These are phyloP conservation scores for Diaporthe citri DNA, from an alignment of 2,329 filamentous ascomycete genomes.

Conservation along the genomic window DNA sequence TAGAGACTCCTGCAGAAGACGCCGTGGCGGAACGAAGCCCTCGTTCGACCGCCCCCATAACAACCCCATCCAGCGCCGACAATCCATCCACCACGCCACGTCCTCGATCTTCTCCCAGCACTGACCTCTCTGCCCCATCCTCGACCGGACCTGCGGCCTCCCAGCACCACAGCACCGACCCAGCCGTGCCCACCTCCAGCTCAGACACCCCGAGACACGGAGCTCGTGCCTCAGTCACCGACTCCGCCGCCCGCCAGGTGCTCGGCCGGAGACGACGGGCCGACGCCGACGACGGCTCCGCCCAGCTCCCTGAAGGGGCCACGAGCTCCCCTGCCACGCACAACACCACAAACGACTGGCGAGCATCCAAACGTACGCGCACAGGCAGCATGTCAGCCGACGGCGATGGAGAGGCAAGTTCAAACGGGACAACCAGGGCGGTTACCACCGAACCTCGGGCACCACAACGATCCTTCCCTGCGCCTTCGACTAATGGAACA, in stretches of 20 bases:
- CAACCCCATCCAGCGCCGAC: constrained; percentile 76
- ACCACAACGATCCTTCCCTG: constrained; percentile 56
- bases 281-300: constrained; percentile 54
- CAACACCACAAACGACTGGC: constrained; percentile 43
- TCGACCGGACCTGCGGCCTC: constrained; percentile 42
- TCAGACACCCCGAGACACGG: constrained; percentile 31
- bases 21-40: constrained; percentile 80
- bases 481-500: constrained; percentile 60
- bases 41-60: constrained; percentile 57
- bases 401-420: constrained; percentile 60
- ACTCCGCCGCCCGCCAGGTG: constrained; percentile 51
- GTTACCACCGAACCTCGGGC: constrained; percentile 68
- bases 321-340: constrained; percentile 37
- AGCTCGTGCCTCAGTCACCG: constrained; percentile 44
- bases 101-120: constrained; percentile 62
- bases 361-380: constrained; percentile 71
- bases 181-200: constrained; percentile 42
- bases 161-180: constrained; percentile 43
- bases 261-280: constrained; percentile 69
- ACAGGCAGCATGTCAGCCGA: constrained; percentile 74
- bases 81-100: constrained; percentile 70
- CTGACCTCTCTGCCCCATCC: constrained; percentile 57
- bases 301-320: constrained; percentile 43
- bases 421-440: constrained; percentile 67
- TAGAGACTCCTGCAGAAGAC: constrained; percentile 63